These are phyloP conservation scores for Clarireedia paspali DNA, from an alignment of 2,329 filamentous ascomycete genomes.

Conservation along the genomic window DNA sequence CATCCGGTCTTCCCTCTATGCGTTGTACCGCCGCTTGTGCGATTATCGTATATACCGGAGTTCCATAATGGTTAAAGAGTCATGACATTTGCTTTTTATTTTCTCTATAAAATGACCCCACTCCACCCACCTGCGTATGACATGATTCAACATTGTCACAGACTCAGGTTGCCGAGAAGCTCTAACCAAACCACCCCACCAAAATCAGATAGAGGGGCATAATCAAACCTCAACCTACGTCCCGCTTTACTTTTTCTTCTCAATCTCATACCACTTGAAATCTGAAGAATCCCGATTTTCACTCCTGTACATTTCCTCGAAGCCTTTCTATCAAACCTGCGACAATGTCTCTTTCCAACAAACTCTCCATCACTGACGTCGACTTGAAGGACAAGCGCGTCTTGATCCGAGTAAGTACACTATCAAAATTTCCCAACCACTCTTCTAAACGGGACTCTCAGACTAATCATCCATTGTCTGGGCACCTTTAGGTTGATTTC, in stretches of 20 bases:
- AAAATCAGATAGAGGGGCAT: slow-evolving; percentile 19
- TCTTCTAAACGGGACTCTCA: neutral
- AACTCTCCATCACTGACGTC: slow-evolving; percentile 92
- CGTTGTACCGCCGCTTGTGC: neutral
- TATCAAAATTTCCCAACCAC: neutral
- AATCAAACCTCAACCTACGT: slow-evolving; percentile 13
- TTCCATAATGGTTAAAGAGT: neutral
- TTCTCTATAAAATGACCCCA: neutral
- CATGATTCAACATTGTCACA: slow-evolving; percentile 2
- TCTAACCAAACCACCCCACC: slow-evolving; percentile 16
- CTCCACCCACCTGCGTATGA: neutral
- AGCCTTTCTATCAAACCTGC: neutral
- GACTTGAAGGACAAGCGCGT: slow-evolving; percentile 98
- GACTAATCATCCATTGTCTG: slow-evolving; percentile 17
- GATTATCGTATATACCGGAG: neutral
- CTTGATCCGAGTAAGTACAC: slow-evolving; percentile 78
- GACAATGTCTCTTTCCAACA: slow-evolving; percentile 93
- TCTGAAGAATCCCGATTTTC: neutral
- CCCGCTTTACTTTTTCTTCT: slow-evolving; percentile 15
- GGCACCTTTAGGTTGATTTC: slow-evolving; percentile 77
- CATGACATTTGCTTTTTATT: neutral
- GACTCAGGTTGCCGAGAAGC: slow-evolving; percentile 4
- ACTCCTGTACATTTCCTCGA: neutral
- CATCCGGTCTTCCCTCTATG: neutral
- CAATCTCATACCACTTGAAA: neutral